These are phyloP conservation scores for Cinnamomum micranthum DNA, from an alignment of 164 flowering plant species.

Conservation along the genomic window DNA sequence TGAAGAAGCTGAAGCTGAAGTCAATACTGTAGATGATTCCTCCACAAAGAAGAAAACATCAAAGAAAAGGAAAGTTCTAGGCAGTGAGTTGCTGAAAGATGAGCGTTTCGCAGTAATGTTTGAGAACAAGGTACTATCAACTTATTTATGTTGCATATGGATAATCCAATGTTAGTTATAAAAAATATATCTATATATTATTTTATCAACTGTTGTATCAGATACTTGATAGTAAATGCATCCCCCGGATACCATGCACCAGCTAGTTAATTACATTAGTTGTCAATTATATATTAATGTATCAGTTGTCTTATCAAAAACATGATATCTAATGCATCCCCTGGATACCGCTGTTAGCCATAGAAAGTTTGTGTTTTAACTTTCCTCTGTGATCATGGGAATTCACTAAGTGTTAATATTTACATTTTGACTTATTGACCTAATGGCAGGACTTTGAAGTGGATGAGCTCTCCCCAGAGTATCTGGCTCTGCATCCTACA, in stretches of 20 bases:
- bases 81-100: slow-evolving; percentile 58
- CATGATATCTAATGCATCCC: background rate
- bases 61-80: slow-evolving; percentile 74
- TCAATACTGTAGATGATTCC: slow-evolving; percentile 30
- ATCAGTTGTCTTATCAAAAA: background rate
- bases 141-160: background rate
- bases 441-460: slow-evolving; percentile 64
- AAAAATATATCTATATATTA: too few species aligned
- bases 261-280: background rate
- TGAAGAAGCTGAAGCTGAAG: slow-evolving; percentile 56
- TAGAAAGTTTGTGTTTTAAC: background rate
- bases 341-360: background rate
- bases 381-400: background rate
- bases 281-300: background rate
- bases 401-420: too few species aligned
- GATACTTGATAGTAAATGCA: background rate
- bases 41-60: slow-evolving; percentile 47
- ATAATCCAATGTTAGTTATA: background rate
- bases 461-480: slow-evolving; percentile 66
- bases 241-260: background rate
- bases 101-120: slow-evolving; percentile 63
- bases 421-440: background rate
- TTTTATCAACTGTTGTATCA: background rate
- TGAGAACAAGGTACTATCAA: slow-evolving; percentile 50
- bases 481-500: slow-evolving; percentile 60